These are phyloP conservation scores for Gastroboletus turbinatus DNA, from an alignment of 1,284 basidiomycete species.

Conservation along the genomic window DNA sequence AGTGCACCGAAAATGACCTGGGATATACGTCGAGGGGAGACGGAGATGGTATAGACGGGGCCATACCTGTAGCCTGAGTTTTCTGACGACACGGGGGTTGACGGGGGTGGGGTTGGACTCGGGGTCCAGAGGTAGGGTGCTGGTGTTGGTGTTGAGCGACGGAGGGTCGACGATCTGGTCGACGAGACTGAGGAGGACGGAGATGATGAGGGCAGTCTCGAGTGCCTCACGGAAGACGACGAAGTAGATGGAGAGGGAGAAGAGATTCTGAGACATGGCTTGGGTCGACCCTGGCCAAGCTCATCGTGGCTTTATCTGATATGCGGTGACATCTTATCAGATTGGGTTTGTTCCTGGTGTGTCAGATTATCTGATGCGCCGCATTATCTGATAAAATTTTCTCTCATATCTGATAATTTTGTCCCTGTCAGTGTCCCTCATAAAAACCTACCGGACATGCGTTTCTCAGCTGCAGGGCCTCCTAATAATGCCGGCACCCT, in stretches of 20 bases:
- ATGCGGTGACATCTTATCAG: constrained; percentile 19
- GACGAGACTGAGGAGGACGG: constrained; percentile 82
- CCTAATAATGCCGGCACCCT: no score
- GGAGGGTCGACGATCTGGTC: constrained; percentile 61
- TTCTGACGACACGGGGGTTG: constrained; percentile 49
- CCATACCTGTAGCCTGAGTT: constrained; percentile 61
- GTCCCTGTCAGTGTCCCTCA: not conserved
- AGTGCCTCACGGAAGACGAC: constrained; percentile 89
- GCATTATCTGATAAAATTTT: no score
- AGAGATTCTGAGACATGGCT: constrained; percentile 50
- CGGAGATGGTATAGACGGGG: not conserved
- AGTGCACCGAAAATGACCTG: constrained; percentile 83
- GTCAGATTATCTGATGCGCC: no score
- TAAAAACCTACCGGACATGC: not conserved
- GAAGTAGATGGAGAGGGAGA: constrained; percentile 84
- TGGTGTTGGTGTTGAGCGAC: no score
- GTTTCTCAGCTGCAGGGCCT: not conserved
- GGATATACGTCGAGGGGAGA: not conserved
- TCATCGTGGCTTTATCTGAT: constrained; percentile 21
- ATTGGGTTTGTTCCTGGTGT: no score
- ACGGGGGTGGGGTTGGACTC: not conserved
- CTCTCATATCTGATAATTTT: constrained; percentile 8
- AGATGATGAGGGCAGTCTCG: constrained; percentile 87
- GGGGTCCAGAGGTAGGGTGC: not conserved
- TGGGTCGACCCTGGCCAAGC: no score